Evolutionary conservation across 306 rosid genomes (phyloP).

Genomic region (Dalbergia cochinchinensis): DNA sequence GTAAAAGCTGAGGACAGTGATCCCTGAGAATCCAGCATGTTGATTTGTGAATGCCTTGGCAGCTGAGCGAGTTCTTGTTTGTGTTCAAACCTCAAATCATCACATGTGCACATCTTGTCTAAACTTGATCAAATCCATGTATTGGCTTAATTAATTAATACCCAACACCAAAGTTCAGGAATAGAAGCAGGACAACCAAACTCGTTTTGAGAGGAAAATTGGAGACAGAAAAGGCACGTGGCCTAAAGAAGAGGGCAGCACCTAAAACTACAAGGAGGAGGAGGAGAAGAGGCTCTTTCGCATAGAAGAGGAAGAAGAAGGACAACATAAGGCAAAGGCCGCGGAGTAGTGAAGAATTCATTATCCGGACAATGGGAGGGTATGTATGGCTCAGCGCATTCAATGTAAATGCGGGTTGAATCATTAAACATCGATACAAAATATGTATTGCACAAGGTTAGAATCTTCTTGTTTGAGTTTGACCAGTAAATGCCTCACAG

Average conservation of each 20-base stretch:
- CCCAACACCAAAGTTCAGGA: neutral
- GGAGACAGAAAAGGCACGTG: neutral
- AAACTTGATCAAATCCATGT: too few relatives aligned
- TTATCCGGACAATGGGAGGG: too few relatives aligned
- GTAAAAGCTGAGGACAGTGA: too few relatives aligned
- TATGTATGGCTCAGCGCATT: too few relatives aligned
- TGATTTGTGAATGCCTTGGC: too few relatives aligned
- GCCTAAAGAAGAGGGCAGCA: neutral
- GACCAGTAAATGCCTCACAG: too few relatives aligned
- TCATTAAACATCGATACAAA: neutral
- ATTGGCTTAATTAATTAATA: too few relatives aligned
- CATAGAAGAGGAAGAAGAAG: neutral
- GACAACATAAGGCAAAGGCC: neutral
- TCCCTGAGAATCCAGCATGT: too few relatives aligned
- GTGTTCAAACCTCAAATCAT: too few relatives aligned
- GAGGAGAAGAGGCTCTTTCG: neutral
- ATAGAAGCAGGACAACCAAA: neutral
- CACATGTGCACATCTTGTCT: too few relatives aligned
- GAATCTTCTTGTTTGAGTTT: neutral
- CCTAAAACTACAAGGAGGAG: neutral
- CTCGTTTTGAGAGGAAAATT: neutral
- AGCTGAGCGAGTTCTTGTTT: too few relatives aligned
- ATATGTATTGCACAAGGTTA: too few relatives aligned
- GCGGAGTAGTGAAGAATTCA: neutral
- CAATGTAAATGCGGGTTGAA: neutral